Base-by-base conservation (phyloP, 2,329 filamentous ascomycete genomes). In the Rutstroemia sydowiana region DNA sequence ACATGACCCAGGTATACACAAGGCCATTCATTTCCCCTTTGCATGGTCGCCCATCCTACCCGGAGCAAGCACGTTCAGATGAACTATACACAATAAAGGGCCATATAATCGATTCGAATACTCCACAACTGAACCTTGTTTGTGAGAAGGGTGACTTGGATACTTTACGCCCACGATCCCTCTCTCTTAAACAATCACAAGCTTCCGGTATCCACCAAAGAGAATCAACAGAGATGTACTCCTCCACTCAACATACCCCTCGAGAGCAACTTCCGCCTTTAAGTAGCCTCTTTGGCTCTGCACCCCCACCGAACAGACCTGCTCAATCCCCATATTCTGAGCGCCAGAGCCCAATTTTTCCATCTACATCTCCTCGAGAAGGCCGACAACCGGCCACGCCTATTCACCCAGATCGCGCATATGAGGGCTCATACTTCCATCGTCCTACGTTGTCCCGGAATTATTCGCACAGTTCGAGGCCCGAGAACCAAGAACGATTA, bases 261-360 rank as follows among this genome's bases (percentile, higher is more conserved):
- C 57, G 64, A 58, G 65, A 67, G 55, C 59, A 61, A 23, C 56
- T 68, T 3, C 65, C 65, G 40, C 59, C 65, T 13, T 48, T 68
- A 39, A 68, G 62, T 48, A 66, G 64, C 53, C 43, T 68, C 7
- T 65, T 67, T 60, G 61, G 54, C 14, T 57, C 62, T 21, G 42
- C 57, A 42, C 32, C 56, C 48, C 56, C 56, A 41, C 58, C 51
- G 49, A 53, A 28, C 32, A 54, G 56, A 39, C 57, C 60, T 21
- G 51, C 57, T 42, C 59, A 57, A 34, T 62, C 63, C n/a, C 58
- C 64, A 30, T 65, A 62, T 51, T 62, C 61, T 16, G 64, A 66
- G 32, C 54, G 57, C 8, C 61, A 58, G 20, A 67, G 63, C 42
- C 64, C 65, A 10, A 43, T 57, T n/a, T 66, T 65, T 28, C 57